Conservation (phyloP, 352 stramenopile genomes). For the Pythium insidiosum region DNA sequence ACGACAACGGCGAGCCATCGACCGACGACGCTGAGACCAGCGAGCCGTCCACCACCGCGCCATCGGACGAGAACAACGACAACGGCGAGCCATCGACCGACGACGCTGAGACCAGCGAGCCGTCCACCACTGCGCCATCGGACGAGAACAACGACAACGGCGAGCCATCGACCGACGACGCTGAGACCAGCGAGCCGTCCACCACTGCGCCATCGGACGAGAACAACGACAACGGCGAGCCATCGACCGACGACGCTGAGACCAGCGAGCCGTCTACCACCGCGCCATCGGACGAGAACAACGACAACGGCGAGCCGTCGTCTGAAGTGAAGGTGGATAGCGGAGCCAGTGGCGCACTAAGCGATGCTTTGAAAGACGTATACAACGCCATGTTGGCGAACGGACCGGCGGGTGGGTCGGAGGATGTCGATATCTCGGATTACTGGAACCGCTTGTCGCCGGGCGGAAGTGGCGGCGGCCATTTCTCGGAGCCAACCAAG, state of each 20-base stretch:
- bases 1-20: too few relatives aligned
- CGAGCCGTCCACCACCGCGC: too few relatives aligned
- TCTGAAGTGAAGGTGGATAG: background rate
- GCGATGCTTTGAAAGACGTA: too few relatives aligned
- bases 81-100: background rate
- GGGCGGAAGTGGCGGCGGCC: too few relatives aligned
- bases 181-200: background rate
- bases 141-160: background rate
- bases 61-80: too few relatives aligned
- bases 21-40: too few relatives aligned
- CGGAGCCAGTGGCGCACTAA: background rate
- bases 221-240: too few relatives aligned
- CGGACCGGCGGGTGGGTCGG: background rate
- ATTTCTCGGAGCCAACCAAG: slow-evolving; percentile 2
- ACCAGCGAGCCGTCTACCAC: background rate
- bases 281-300: background rate
- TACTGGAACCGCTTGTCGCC: too few relatives aligned
- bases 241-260: background rate
- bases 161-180: background rate
- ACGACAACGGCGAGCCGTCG: background rate
- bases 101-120: background rate
- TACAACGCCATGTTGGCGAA: too few relatives aligned
- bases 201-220: too few relatives aligned
- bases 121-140: background rate
- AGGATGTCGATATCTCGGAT: too few relatives aligned